These are phyloP conservation scores for Fusarium sublunatum DNA, from an alignment of 2,329 filamentous ascomycete genomes.

Conservation along the genomic window DNA sequence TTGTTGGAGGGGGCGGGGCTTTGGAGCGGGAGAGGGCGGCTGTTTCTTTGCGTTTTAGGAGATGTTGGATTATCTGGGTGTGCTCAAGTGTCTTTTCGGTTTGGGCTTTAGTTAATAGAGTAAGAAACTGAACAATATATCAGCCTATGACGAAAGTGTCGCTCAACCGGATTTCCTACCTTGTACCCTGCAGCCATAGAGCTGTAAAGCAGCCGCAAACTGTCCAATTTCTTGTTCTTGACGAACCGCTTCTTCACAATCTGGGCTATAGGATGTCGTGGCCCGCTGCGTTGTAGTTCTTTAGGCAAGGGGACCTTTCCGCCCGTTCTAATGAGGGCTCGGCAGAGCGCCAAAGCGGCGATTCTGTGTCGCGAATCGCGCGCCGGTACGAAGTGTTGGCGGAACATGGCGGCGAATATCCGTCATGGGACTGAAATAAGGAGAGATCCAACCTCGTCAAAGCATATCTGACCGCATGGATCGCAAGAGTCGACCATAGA, in stretches of 20 bases:
- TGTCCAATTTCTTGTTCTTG: constrained; percentile 68
- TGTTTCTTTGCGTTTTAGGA: constrained; percentile 48
- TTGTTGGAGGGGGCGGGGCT: constrained; percentile 25
- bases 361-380: constrained; percentile 64
- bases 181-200: constrained; percentile 77
- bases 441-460: constrained; percentile 4
- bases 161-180: constrained; percentile 50
- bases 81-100: constrained; percentile 54
- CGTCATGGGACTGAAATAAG: neutral
- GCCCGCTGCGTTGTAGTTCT: constrained; percentile 50
- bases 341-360: constrained; percentile 76
- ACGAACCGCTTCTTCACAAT: constrained; percentile 72
- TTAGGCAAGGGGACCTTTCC: constrained; percentile 63
- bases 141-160: constrained; percentile 2
- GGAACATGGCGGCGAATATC: constrained; percentile 42
- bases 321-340: constrained; percentile 72
- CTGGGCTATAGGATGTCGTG: constrained; percentile 61
- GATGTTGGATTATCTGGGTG: constrained; percentile 54
- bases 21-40: constrained; percentile 40
- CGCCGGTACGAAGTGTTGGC: constrained; percentile 58
- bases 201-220: constrained; percentile 68
- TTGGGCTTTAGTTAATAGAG: constrained; percentile 55
- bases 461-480: constrained; percentile 18
- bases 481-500: neutral
- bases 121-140: constrained; percentile 52